Evolutionary conservation across 2,329 filamentous ascomycete species (phyloP), one percentile per base, ranked within the genome.

Genomic region (Nemania bipapillata): DNA sequence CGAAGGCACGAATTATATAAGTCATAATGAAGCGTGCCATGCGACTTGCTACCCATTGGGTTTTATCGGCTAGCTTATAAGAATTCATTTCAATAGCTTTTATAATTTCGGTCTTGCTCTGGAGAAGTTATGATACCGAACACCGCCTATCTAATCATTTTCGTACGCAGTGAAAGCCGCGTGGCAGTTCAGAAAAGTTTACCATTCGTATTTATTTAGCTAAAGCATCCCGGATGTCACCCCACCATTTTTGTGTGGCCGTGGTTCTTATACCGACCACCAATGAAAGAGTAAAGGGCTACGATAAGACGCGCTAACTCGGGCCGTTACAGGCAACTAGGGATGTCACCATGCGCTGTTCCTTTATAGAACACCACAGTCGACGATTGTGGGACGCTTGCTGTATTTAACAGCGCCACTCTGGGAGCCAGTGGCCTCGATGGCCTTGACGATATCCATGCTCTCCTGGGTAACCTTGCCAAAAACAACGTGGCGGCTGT

Each of bases 401-500:
- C 72, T 74, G 81, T 86, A 87, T 78, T 86, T 83, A 79, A 89
- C 81, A 68, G 82, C 80, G 69, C 89, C 89, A 77, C 79, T 84
- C 72, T 81, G 76, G 68, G 83, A 84, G 76, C 89, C 89, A 63
- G 84, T 86, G 62, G 86, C 86, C 85, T 91, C 89, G 49, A 91
- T 79, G 68, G 87, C 83, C 83, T 83, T 86, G 81, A 91, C 87
- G 66, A 90, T 73, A 32, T 81, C 77, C 80, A 88, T 74, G 0
- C 80, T 70, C 1, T 80, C 68, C 71, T 86, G 84, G 66, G 83
- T 83, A 54, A 94, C 91, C 84, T 92, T 86, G 80, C 92, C 93
- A 83, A 94, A 94, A 80, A 94, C 92, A 82, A 94, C 91, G 86
- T 96, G 92, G 81, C 91, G 91, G 79, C 88, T 89, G 81, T 96